Evolutionary conservation across 2,329 filamentous ascomycete species (phyloP), one percentile per base, ranked within the genome.

Genomic region (Curvularia sp.): DNA sequence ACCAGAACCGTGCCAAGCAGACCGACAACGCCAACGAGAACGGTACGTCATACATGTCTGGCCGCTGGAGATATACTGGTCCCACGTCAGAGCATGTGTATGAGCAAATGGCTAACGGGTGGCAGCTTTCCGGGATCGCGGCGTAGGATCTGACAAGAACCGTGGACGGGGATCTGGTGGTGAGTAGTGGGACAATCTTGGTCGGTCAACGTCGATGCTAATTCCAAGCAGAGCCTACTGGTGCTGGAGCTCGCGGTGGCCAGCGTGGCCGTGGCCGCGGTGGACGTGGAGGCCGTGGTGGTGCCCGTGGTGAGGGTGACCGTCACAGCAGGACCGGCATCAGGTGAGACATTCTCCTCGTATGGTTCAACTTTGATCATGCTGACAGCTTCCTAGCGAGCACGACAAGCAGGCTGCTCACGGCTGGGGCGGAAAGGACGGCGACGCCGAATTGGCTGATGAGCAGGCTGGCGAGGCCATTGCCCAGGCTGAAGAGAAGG

Each of bases 391-490:
- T 24, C 6, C 7, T 53, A 92, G 90, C 74, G 89, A 91, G 66
- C 89, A 90, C 75, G 89, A 92, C 72, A 96, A 96, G 87, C 90
- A 94, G 81, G 88, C 90, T 77, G 90, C 88, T 75, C 91, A 94
- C 80, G 90, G 91, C 72, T 98, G 94, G 93, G 95, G 94, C 72
- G 89, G 87, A 75, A 85, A 86, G 70, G 90, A 92, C 76, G 95
- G 93, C 73, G 83, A 89, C 63, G 90, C 90, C 75, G 92, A 96
- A 82, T 88, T 90, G 82, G 90, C 90, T 76, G 95, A 98, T 73
- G 95, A 98, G 86, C 87, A 92, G 81, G 92, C 90, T 70, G 95
- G 90, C 71, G 93, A 96, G 79, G 89, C 87, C 71, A 96, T 97
- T 70, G 95, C 95, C 69, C 86, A 92, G 81, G 83, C 85, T 66